Base-by-base conservation (phyloP, 352 stramenopile species). In the Thalassiosira mediterranea region DNA sequence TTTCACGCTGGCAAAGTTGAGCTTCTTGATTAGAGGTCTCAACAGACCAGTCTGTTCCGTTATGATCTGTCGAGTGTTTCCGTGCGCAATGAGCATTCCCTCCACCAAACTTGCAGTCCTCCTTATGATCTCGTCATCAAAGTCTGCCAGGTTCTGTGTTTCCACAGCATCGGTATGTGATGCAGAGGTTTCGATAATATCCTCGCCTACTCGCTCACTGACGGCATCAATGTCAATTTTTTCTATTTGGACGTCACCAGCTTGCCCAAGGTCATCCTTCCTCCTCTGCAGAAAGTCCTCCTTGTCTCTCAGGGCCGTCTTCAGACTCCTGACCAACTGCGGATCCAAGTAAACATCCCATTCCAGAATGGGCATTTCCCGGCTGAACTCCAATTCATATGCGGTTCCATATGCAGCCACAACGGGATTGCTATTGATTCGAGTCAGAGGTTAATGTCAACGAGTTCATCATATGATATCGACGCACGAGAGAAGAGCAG, bases 301-400 rank as follows among this genome's bases (percentile, higher is more conserved):
- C 47, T 75, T 80, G 56, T 89, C 72, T 40, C 86, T 69, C 72
- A 92, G 68, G 15, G 90, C 83, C 28, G 84, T 71, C 66, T 90
- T 64, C 4, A 91, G 74, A 46, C 76, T 61, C 19, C 54, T 72
- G 10, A 92, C 84, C 19, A 90, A 58, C 29, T 78, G 57, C 47
- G 88, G 88, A 61, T 91, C 83, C 25, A 93, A 68, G 71, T 92
- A 93, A 13, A 93, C 86, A 64, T 93, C 88, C 88, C 88, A 91
- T 66, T 91, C 82, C 19, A 92, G 52, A 44, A 69, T 90, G 15
- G 64, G 62, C n/a, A 79, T 63, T 48, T 26, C 79, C 34, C 67
- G 60, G 62, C 77, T 83, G 26, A 86, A 82, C 68, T 89, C 76
- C 7, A 88, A 23, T 51, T 82, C 80, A 38, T 89, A 73, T 2